Evolutionary conservation across 176 grass and related monocot species (phyloP), one percentile per base, ranked within the genome.

Genomic region (Eragrostis nindensis): DNA sequence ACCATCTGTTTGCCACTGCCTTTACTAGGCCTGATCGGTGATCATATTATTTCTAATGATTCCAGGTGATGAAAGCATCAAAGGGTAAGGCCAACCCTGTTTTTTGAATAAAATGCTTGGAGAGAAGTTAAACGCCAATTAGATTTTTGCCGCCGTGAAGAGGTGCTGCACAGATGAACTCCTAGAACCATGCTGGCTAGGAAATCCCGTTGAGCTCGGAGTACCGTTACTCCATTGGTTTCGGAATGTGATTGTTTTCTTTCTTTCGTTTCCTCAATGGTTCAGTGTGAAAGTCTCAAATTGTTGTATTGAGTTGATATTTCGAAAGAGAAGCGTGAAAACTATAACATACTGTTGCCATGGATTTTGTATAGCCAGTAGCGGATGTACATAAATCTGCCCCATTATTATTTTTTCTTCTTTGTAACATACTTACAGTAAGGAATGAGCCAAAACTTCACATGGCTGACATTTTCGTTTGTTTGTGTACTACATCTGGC

Each of bases 61-160:
- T 90, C 40, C 73, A 98, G 95, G 92, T 93, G 74, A 98, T 98
- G 95, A 98, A 98, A 80, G 90, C 86, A 82, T 98, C 95, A 0
- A 98, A 95, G 88, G 92, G 95, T 56, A 98, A 98, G 76, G 95
- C 95, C 17, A 98, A 92, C 30, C 95, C 95, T 61, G 84, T 89
- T 72, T 62, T 95, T 74, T 98, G 76, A 94, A 90, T 59, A 95
- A 97, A 79, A 91, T 97, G 24, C 88, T 93, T 17, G 36, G 52
- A 5, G 94, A 91, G 62, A 97, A 97, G 75, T 70, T 98, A 21
- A 87, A 93, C 73, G 84, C 71, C 46, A 83, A 19, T 30, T 55
- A 27, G 3, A 38, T 67, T 49, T 61, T 60, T 8, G 0, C 2
- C 32, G 6, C 5, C 44, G 5, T 17, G 30, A 76, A 9, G 61